Conservation (phyloP, 2,329 filamentous ascomycete genomes). For the Colletotrichum liriopes region DNA sequence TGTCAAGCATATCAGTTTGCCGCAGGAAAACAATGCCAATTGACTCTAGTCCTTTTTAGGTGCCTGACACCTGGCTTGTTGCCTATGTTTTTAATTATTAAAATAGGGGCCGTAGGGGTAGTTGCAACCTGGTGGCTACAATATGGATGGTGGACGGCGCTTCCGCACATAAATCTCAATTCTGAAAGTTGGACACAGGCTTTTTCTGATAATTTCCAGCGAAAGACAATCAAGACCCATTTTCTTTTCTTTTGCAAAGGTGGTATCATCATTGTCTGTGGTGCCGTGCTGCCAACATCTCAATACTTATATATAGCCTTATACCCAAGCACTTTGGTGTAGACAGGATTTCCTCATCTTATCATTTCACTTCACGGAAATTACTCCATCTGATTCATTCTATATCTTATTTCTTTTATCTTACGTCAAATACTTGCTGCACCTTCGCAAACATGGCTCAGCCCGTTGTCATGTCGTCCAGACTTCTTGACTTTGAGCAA, state of each 20-base stretch:
- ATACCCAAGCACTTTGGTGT: background rate
- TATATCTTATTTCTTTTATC: background rate
- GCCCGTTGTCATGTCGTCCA: background rate
- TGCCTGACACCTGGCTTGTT: background rate
- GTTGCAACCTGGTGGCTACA: background rate
- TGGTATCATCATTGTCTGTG: too few relatives aligned
- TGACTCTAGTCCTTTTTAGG: background rate
- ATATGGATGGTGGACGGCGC: background rate
- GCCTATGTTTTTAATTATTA: too few relatives aligned
- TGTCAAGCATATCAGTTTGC: background rate
- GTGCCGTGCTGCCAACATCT: too few relatives aligned
- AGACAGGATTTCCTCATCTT: background rate
- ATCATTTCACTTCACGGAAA: background rate
- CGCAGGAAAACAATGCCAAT: background rate
- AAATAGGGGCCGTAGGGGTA: background rate
- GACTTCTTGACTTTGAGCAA: background rate
- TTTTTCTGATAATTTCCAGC: too few relatives aligned
- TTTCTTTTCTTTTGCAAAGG: too few relatives aligned
- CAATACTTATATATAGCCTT: background rate
- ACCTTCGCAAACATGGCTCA: background rate
- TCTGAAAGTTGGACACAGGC: background rate
- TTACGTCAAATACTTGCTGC: fast-evolving
- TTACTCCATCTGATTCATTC: background rate
- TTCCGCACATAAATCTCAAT: background rate
- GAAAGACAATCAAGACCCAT: too few relatives aligned